A percentile compares a stretch with the other conserved stretches of the same genome.
phyloP scores from a whole-genome alignment of 2,329 filamentous ascomycete species.

The Annulohypoxylon truncatum region DNA sequence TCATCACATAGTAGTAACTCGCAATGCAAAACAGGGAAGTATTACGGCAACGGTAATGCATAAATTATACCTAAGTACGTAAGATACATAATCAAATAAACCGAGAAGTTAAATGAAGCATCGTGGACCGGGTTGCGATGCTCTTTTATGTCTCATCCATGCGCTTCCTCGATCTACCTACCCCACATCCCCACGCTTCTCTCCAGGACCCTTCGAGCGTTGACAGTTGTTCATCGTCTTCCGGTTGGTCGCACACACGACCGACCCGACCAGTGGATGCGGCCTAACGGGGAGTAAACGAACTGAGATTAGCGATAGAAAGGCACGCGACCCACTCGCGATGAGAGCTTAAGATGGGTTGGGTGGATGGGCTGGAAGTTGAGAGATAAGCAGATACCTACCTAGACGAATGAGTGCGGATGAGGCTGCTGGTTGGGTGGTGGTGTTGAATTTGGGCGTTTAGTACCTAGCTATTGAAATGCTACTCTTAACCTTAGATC shows the following conservation, averaged over 20 bases:
- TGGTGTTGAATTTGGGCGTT: background rate
- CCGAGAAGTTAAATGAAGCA: background rate
- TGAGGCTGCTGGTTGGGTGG: background rate
- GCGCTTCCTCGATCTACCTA: conserved; percentile 23
- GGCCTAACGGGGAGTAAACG: conserved; percentile 19
- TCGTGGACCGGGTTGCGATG: conserved; percentile 12
- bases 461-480: background rate
- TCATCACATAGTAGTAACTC: background rate
- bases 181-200: conserved; percentile 46
- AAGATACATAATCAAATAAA: background rate
- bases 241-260: conserved; percentile 40
- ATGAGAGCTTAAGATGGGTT: background rate
- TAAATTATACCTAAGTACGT: background rate
- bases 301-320: conserved; percentile 6
- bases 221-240: conserved; percentile 44
- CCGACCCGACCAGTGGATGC: conserved; percentile 27
- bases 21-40: background rate
- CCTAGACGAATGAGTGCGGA: background rate
- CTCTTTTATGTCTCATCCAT: conserved; percentile 21
- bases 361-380: background rate
- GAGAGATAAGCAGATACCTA: background rate
- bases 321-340: conserved; percentile 18
- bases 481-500: background rate
- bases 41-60: background rate
- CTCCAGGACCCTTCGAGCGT: conserved; percentile 27